Conservation (phyloP, 306 rosid species). For the Rosa chinensis region DNA sequence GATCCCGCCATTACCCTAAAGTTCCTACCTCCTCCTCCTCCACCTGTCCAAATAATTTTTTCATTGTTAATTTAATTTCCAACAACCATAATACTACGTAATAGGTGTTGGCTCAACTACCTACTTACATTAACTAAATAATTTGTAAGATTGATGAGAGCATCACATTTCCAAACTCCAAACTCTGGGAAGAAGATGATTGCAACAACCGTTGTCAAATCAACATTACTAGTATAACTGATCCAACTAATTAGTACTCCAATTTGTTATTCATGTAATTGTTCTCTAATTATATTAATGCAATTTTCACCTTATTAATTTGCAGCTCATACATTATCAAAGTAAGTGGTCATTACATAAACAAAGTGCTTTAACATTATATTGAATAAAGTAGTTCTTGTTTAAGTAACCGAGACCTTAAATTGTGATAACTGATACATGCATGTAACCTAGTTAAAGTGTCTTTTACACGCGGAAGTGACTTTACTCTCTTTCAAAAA, state of each 20-base stretch:
- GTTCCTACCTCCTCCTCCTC: slow-evolving; percentile 66
- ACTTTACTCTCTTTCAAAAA: background rate
- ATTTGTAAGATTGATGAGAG: background rate
- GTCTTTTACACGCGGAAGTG: background rate
- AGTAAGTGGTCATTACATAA: background rate
- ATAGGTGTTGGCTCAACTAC: background rate
- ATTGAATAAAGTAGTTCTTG: background rate
- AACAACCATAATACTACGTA: background rate
- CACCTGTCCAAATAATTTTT: background rate
- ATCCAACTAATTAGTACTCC: background rate
- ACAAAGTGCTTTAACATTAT: background rate
- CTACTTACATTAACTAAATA: background rate
- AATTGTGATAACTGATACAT: background rate
- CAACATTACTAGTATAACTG: background rate
- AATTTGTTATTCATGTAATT: background rate
- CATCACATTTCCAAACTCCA: background rate
- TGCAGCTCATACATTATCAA: background rate
- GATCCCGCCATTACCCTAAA: slow-evolving; percentile 78
- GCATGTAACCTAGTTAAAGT: background rate
- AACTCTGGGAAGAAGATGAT: background rate
- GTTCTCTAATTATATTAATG: background rate
- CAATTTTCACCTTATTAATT: background rate
- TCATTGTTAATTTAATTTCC: background rate
- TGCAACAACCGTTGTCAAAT: background rate
- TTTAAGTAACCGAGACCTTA: background rate